These are phyloP conservation scores for Pezicula radicicola DNA, from an alignment of 2,329 filamentous ascomycete species.

Conservation along the genomic window DNA sequence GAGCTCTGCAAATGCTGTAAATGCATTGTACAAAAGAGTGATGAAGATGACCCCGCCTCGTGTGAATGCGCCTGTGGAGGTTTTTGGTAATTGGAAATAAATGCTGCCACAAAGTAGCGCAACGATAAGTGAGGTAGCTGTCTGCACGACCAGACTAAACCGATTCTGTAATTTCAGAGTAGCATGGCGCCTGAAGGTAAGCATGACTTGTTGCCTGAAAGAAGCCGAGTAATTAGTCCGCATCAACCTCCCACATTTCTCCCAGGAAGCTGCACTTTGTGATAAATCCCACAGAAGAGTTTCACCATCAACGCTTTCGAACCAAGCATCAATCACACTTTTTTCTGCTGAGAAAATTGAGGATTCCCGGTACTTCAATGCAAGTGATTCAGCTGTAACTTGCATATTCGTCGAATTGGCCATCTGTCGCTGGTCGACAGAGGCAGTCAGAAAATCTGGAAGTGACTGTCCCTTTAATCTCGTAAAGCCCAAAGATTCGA, in stretches of 20 bases:
- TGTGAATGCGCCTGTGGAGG: constrained; percentile 54
- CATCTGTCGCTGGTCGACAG: constrained; percentile 59
- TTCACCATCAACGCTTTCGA: too few species aligned
- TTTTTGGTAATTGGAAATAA: constrained; percentile 54
- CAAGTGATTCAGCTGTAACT: constrained; percentile 50
- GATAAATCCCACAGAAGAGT: too few species aligned
- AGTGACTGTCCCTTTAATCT: constrained; percentile 51
- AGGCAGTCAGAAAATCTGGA: constrained; percentile 71
- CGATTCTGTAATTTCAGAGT: constrained; percentile 16
- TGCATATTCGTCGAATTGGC: constrained; percentile 49
- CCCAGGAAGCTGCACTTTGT: too few species aligned
- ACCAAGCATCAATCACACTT: too few species aligned
- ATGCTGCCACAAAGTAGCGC: constrained; percentile 59
- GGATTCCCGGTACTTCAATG: constrained; percentile 46
- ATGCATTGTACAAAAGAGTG: constrained; percentile 3
- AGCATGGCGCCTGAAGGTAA: constrained; percentile 41
- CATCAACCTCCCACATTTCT: too few species aligned
- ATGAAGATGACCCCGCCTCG: constrained; percentile 60
- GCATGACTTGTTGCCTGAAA: constrained; percentile 37
- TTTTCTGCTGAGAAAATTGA: too few species aligned
- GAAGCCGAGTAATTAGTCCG: too few species aligned
- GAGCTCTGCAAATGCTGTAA: constrained; percentile 77
- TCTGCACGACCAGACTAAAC: constrained; percentile 24
- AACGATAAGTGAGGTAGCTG: constrained; percentile 35
- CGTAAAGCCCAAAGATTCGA: constrained; percentile 66